Conservation (phyloP, 2,329 filamentous ascomycete genomes). For the Pseudogymnoascus sp. region DNA sequence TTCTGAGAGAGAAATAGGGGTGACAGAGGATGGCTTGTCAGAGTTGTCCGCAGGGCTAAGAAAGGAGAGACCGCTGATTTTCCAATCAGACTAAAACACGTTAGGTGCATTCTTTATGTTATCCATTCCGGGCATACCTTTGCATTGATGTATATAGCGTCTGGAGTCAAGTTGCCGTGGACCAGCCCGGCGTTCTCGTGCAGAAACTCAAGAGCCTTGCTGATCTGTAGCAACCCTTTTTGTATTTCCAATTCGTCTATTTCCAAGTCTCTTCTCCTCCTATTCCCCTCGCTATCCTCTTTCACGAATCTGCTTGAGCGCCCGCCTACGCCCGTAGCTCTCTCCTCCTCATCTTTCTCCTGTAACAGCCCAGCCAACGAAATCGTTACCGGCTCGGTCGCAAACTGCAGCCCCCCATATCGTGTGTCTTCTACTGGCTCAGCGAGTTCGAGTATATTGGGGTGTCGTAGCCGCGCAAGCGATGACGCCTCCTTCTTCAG, state of each 20-base stretch:
- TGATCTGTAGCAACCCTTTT: constrained; percentile 87
- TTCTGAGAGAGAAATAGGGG: constrained; percentile 75
- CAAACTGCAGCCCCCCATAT: constrained; percentile 88
- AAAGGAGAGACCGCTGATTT: constrained; percentile 90
- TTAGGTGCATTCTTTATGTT: constrained; percentile 21
- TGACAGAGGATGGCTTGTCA: constrained; percentile 65
- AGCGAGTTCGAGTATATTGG: constrained; percentile 82
- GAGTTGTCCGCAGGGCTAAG: constrained; percentile 73
- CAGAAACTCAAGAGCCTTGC: constrained; percentile 88
- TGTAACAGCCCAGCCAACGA: constrained; percentile 75
- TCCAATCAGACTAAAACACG: constrained; percentile 78
- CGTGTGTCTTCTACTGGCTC: constrained; percentile 94
- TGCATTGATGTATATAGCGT: constrained; percentile 86
- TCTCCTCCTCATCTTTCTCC: constrained; percentile 86
- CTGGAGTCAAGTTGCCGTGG: constrained; percentile 89
- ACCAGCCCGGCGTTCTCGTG: constrained; percentile 92
- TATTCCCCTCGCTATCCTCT: constrained; percentile 67
- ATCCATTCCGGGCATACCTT: constrained; percentile 50
- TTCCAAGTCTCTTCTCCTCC: constrained; percentile 72
- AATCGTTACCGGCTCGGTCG: constrained; percentile 82
- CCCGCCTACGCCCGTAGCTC: constrained; percentile 58
- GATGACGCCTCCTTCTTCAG: constrained; percentile 87
- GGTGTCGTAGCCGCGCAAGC: constrained; percentile 80
- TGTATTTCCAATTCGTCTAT: constrained; percentile 97
- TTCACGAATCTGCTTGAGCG: constrained; percentile 73